Base-by-base conservation (phyloP, 129 eudicot genomes). In the Calendula officinalis region DNA sequence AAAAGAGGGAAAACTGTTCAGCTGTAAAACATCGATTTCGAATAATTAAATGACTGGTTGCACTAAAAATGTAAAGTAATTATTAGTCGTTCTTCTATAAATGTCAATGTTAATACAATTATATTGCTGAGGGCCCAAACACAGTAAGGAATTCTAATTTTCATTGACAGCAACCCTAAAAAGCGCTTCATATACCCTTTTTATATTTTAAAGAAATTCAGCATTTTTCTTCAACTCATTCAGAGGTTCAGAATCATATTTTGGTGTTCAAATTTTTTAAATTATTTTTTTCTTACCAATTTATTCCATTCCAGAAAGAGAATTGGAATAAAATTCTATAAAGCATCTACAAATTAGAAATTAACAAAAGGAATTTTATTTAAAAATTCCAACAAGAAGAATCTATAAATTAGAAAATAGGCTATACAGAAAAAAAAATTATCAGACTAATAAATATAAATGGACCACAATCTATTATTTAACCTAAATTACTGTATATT, bases 391-490 rank as follows among this genome's bases (percentile, higher is more conserved):
- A 48, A 32, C 9, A 67, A 32, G 27, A 49, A 8, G 51, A 48
- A 60, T 62, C 52, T 38, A 60, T n/a, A 49, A 70, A 38, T n/a
- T 49, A 40, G 15, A 32, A 11, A 33, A 55, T 50, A 65, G 46
- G 6, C 37, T 52, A 51, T 16, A 48, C 54, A 48, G 16, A 48
- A 48, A 48, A 48, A 5, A 13, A 13, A 46, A 22, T 22, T 22
- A 33, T 47, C 56, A 44, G 34, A 33, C 17, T 43, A 8, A 44
- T 44, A 35, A 37, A 7, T 17, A 15, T 17, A 56, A 36, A 53
- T 50, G 47, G 12, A 56, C 33, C 37, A 54, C 60, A 10, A 32
- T 51, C 9, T 2, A 10, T 6, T 15, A 30, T 54, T 54, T 30
- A n/a, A 11, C 41, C 39, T 32, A 9, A 32, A 54, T 10, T 33